Evolutionary conservation across 2,329 filamentous ascomycete genomes (phyloP), one percentile per base, ranked within the genome.

Genomic region (Microdochium bolleyi): DNA sequence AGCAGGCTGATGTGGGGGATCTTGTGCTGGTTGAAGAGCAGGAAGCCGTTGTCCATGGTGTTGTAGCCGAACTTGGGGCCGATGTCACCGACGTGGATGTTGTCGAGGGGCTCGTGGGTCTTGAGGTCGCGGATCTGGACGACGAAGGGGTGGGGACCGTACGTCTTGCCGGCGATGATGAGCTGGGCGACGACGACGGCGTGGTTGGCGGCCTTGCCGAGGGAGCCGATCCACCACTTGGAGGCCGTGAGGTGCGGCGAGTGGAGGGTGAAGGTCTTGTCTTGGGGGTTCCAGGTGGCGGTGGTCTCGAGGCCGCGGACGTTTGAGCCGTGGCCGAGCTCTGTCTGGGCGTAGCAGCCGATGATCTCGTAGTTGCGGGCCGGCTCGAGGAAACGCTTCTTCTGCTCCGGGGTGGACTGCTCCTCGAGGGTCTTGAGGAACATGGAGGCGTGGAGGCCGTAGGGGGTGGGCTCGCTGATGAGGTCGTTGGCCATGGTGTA

Each of bases 191-290:
- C 89, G 3, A 92, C 86, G 2, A 89, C 82, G 1, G 88, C 88
- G 62, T 89, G 78, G 64, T 89, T 92, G 48, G 88, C 88, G 2
- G 84, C 85, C 60, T 85, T 78, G 51, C 88, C 88, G 3, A 92
- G 76, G 11, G 86, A 88, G 1, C 88, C 88, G 60, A 90, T 90
- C 88, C 88, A 92, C 87, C 87, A 92, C 65, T 92, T 92, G 32
- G 85, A 86, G 0, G 87, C 80, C 1, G 88, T 91, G 53, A 91
- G 74, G 56, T 82, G 76, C 10, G 88, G 88, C 0, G 85, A 89
- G 68, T 91, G 83, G 34, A 92, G 75, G 14, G 76, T 84, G 61
- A 92, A 91, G 2, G 83, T 88, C 75, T 88, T 86, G 67, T 89
- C 84, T 4, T 83, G 73, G 0, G 80, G 72, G 62, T 88, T 85